A percentile compares a stretch with the other conserved stretches of the same genome.
These are phyloP conservation scores for Rauvolfia tetraphylla DNA, from an alignment of 257 asterid genomes.

Conservation along the genomic window DNA sequence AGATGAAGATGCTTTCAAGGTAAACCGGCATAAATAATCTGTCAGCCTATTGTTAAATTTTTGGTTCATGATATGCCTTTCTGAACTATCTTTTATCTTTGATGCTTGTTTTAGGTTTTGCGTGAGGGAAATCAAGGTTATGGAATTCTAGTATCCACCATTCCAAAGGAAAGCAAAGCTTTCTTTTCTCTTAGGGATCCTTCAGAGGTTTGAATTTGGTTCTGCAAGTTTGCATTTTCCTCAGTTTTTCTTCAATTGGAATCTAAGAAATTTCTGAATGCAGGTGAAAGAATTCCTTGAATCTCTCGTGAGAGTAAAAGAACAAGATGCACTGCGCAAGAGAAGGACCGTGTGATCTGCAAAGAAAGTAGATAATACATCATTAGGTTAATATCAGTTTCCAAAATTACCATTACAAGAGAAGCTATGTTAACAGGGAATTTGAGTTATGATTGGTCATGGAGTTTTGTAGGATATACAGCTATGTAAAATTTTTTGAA, in stretches of 20 bases:
- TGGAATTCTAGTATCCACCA: conserved; percentile 72
- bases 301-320: conserved; percentile 47
- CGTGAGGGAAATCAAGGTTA: conserved; percentile 56
- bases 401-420: neutral
- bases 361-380: neutral
- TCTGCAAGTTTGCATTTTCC: neutral
- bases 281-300: conserved; percentile 68
- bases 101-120: conserved; percentile 38
- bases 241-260: neutral
- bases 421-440: neutral
- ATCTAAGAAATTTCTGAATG: neutral
- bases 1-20: conserved; percentile 98
- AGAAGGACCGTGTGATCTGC: neutral
- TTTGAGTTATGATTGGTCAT: neutral
- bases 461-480: too few relatives aligned
- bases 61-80: neutral
- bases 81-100: neutral
- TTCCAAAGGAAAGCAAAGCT: conserved; percentile 81
- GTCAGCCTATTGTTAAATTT: neutral
- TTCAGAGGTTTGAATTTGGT: conserved; percentile 54
- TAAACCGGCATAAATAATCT: conserved; percentile 9
- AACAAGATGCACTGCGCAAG: conserved; percentile 19
- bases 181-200: conserved; percentile 79
- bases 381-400: neutral
- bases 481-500: too few relatives aligned